Percentiles rank a stretch among this genome's conserved stretches.
Conservation (phyloP, 805 yeast genomes). For the Isabelozyma gotoi region DNA sequence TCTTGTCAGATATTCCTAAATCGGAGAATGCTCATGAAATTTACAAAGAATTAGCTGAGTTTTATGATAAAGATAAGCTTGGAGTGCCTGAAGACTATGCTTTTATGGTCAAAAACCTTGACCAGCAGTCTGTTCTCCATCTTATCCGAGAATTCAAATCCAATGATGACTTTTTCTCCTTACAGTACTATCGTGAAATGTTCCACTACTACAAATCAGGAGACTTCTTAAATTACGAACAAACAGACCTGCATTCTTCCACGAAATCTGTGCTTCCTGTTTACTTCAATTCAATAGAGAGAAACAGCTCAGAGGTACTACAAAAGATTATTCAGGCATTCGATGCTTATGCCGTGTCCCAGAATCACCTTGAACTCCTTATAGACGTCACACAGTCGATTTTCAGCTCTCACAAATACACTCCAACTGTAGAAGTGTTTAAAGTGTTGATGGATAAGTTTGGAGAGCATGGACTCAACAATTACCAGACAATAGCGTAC, state of each 20-base stretch:
- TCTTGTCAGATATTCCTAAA: not conserved
- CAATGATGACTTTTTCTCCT: constrained; percentile 20
- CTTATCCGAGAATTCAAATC: constrained; percentile 10
- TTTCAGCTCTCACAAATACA: constrained; percentile 9
- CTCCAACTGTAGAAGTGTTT: constrained; percentile 26
- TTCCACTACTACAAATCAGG: constrained; percentile 29
- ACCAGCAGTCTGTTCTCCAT: not conserved
- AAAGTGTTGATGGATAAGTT: constrained; percentile 23
- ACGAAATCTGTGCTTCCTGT: constrained; percentile 12
- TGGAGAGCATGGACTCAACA: constrained; percentile 16
- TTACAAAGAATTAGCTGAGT: not conserved
- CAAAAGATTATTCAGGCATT: constrained; percentile 16
- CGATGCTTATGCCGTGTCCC: constrained; percentile 8
- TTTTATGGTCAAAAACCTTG: not conserved
- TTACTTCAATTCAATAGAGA: constrained; percentile 9
- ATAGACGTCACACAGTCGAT: constrained; percentile 8
- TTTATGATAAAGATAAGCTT: not conserved
- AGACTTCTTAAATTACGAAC: constrained; percentile 30
- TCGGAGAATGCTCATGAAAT: not conserved
- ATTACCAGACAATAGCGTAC: constrained; percentile 28
- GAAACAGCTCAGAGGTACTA: constrained; percentile 20
- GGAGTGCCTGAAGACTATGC: not conserved
- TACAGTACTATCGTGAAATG: constrained; percentile 19
- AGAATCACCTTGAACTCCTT: constrained; percentile 11
- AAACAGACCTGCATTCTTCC: constrained; percentile 24